phyloP scores from a whole-genome alignment of 169 alveolate genomes.

The Haemoproteus tartakovskyi region DNA sequence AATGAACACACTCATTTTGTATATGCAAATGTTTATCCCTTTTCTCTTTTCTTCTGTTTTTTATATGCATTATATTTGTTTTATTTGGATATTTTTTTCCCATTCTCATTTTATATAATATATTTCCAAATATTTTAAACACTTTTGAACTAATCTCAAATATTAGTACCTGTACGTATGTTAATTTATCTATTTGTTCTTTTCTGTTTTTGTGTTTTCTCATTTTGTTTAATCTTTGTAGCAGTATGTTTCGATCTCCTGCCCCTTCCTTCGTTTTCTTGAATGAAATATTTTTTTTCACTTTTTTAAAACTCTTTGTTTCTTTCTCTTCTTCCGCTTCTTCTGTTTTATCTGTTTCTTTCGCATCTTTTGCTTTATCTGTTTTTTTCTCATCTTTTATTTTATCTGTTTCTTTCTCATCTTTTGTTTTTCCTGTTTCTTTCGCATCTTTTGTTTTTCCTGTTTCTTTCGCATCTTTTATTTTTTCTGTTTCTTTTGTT shows the following conservation, averaged over 20 bases:
- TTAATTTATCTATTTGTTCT: slow-evolving; percentile 22
- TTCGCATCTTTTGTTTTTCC: not conserved
- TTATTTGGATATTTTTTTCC: not conserved
- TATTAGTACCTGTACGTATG: slow-evolving; percentile 19
- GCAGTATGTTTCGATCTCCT: not conserved
- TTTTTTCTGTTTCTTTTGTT: not conserved
- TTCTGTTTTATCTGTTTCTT: not conserved
- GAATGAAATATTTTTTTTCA: slow-evolving; percentile 1
- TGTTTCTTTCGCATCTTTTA: not conserved
- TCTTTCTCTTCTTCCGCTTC: not conserved
- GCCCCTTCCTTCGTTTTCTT: not conserved
- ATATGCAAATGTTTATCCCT: not conserved
- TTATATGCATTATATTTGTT: not conserved
- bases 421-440: slow-evolving; percentile 1
- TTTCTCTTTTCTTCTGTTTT: not conserved
- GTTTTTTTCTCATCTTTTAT: not conserved
- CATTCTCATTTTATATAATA: slow-evolving; percentile 10
- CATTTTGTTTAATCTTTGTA: slow-evolving; percentile 12
- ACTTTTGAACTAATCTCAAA: slow-evolving; percentile 20
- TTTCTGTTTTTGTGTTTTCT: slow-evolving; percentile 28
- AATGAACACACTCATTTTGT: not conserved
- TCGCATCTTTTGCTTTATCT: not conserved
- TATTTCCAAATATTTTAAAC: slow-evolving; percentile 34
- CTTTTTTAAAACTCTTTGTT: slow-evolving; percentile 1
- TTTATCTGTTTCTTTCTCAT: not conserved